A percentile compares a stretch with the other conserved stretches of the same genome.
phyloP scores from a whole-genome alignment of 2,329 filamentous ascomycete genomes.

The Cordyceps javanica region DNA sequence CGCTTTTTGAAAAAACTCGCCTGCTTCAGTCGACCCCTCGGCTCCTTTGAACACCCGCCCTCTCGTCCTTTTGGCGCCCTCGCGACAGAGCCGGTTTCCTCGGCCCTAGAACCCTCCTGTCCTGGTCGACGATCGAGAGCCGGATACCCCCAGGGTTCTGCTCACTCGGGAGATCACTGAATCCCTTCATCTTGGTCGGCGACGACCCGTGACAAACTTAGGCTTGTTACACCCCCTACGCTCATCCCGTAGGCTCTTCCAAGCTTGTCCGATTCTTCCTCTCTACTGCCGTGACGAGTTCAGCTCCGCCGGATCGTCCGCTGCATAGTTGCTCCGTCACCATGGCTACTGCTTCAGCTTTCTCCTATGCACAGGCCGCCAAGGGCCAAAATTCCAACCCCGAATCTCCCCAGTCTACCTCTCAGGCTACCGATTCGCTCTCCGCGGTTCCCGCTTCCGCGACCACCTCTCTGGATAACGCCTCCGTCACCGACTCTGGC shows the following conservation, averaged over 20 bases:
- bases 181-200: slow-evolving; percentile 7
- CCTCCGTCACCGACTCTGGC: slow-evolving; percentile 19
- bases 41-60: not conserved
- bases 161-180: slow-evolving; percentile 15
- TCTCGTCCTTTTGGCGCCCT: not conserved
- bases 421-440: slow-evolving; percentile 17
- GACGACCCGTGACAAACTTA: slow-evolving; percentile 2
- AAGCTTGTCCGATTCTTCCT: slow-evolving; percentile 19
- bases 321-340: slow-evolving; percentile 27
- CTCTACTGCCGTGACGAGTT: slow-evolving; percentile 18
- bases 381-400: slow-evolving; percentile 50
- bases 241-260: not conserved
- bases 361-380: slow-evolving; percentile 94
- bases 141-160: slow-evolving; percentile 9
- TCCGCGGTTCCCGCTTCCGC: not conserved
- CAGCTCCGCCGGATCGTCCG: slow-evolving; percentile 18
- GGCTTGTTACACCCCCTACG: slow-evolving; percentile 4
- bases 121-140: slow-evolving; percentile 16
- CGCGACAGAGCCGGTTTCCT: slow-evolving; percentile 1
- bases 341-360: slow-evolving; percentile 56
- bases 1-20: not conserved
- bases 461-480: slow-evolving; percentile 15
- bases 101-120: slow-evolving; percentile 1
- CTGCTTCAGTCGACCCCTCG: not conserved
- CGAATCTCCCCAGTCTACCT: slow-evolving; percentile 33